A percentile compares a stretch with the other conserved stretches of the same genome.
These are phyloP conservation scores for Aspergillaceae sp. DNA, from an alignment of 2,329 filamentous ascomycete species.

Conservation along the genomic window DNA sequence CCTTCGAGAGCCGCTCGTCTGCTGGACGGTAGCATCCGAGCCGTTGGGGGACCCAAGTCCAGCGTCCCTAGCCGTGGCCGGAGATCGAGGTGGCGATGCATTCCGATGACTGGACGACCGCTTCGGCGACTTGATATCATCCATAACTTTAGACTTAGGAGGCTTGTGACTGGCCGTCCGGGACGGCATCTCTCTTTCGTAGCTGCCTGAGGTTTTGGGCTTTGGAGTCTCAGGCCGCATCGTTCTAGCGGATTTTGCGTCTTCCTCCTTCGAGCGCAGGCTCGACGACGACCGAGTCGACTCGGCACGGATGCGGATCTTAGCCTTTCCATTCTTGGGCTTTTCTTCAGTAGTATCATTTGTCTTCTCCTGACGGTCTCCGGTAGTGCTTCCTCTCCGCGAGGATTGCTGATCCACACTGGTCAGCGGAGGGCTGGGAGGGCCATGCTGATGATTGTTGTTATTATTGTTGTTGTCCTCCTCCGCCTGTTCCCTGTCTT, in stretches of 20 bases:
- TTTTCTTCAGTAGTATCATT: slow-evolving; percentile 22
- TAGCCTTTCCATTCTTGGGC: slow-evolving; percentile 26
- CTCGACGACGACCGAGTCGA: slow-evolving; percentile 36
- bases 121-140: slow-evolving; percentile 26
- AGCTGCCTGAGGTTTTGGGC: slow-evolving; percentile 22
- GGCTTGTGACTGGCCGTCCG: slow-evolving; percentile 29
- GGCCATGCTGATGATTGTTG: slow-evolving; percentile 25
- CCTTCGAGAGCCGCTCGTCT: slow-evolving; percentile 22
- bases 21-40: slow-evolving; percentile 41
- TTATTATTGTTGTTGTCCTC: not conserved
- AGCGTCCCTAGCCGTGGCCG: slow-evolving; percentile 26
- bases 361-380: slow-evolving; percentile 23
- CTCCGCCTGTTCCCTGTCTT: not conserved
- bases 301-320: slow-evolving; percentile 29
- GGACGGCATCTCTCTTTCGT: slow-evolving; percentile 25
- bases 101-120: slow-evolving; percentile 20
- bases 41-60: slow-evolving; percentile 30
- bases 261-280: slow-evolving; percentile 31
- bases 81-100: slow-evolving; percentile 28
- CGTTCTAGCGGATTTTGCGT: slow-evolving; percentile 29
- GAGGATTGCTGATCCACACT: slow-evolving; percentile 33
- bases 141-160: slow-evolving; percentile 24
- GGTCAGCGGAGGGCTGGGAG: slow-evolving; percentile 43
- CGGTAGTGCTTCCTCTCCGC: slow-evolving; percentile 27
- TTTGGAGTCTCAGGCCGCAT: slow-evolving; percentile 32